Evolutionary conservation across 2,329 filamentous ascomycete genomes (phyloP).

Genomic region (Pezicula carpinea): DNA sequence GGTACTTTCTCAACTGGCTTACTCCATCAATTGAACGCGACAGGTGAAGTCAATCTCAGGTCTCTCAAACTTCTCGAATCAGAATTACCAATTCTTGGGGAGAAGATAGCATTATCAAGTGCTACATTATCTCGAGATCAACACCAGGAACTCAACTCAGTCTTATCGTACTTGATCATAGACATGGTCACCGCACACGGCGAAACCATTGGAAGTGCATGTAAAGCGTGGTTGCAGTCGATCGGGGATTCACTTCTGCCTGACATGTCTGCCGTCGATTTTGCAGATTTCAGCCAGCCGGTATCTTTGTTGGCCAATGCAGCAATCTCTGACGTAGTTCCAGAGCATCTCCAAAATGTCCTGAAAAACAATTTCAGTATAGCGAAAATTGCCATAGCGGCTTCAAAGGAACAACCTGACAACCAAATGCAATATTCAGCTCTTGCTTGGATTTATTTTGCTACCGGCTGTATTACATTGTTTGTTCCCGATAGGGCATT

Average conservation of each 20-base stretch:
- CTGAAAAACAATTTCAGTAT: slow-evolving; percentile 32
- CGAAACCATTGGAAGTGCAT: slow-evolving; percentile 1
- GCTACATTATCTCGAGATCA: slow-evolving; percentile 37
- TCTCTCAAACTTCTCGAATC: slow-evolving; percentile 59
- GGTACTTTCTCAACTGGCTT: slow-evolving; percentile 46
- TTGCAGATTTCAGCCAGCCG: background rate
- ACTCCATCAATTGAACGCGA: slow-evolving; percentile 47
- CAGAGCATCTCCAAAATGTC: slow-evolving; percentile 14
- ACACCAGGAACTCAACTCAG: slow-evolving; percentile 38
- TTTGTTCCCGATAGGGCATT: slow-evolving; percentile 85
- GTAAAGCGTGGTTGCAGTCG: background rate
- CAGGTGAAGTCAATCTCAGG: slow-evolving; percentile 50
- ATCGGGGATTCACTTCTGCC: too few relatives aligned
- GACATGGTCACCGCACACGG: slow-evolving; percentile 20
- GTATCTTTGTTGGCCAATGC: background rate
- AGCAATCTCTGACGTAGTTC: background rate
- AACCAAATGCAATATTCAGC: slow-evolving; percentile 36
- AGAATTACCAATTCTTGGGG: slow-evolving; percentile 58
- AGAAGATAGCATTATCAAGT: slow-evolving; percentile 32
- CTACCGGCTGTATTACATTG: slow-evolving; percentile 67
- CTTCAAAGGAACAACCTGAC: slow-evolving; percentile 23
- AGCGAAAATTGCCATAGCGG: slow-evolving; percentile 25
- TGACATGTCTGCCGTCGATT: background rate
- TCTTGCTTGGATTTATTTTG: slow-evolving; percentile 71
- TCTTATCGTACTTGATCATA: slow-evolving; percentile 17